Evolutionary conservation across 495 filamentous ascomycete species (phyloP).

Genomic region (Talaromyces adpressus): DNA sequence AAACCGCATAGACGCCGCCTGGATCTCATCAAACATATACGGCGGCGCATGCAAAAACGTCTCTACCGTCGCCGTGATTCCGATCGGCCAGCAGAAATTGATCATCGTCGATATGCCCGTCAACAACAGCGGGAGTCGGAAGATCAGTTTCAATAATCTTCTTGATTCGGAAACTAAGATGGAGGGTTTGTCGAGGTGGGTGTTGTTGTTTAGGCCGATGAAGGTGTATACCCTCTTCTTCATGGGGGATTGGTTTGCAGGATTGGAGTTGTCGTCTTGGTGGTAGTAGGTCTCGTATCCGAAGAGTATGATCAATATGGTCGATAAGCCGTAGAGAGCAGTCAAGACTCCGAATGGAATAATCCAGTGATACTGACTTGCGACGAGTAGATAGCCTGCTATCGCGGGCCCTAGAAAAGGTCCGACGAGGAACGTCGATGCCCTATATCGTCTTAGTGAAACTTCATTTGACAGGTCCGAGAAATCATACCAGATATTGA

Average conservation of each 20-base stretch:
- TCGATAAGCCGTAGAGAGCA: conserved; percentile 37
- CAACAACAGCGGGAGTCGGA: conserved; percentile 24
- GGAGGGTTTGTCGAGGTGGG: conserved; percentile 14
- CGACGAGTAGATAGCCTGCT: conserved; percentile 30
- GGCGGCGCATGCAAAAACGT: conserved; percentile 29
- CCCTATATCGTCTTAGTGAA: conserved; percentile 15
- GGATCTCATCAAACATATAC: conserved; percentile 28
- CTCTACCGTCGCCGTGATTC: conserved; percentile 33
- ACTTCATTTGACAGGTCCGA: not conserved
- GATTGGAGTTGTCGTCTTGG: not conserved
- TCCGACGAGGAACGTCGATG: conserved; percentile 36
- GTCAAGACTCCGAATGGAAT: conserved; percentile 38
- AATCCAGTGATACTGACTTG: conserved; percentile 26
- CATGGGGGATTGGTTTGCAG: not conserved
- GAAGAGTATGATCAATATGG: conserved; percentile 33
- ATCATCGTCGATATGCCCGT: conserved; percentile 23
- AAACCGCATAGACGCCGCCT: conserved; percentile 33
- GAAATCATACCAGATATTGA: conserved; percentile 35
- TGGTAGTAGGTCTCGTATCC: conserved; percentile 44
- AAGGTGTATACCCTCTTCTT: conserved; percentile 25
- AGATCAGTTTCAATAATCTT: conserved; percentile 24
- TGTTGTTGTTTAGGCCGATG: conserved; percentile 40
- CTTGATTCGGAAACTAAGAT: conserved; percentile 19
- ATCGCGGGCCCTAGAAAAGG: conserved; percentile 42
- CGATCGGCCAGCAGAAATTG: conserved; percentile 33